These are phyloP conservation scores for Yamadazyma diospyri DNA, from an alignment of 1,139 yeast species.

Conservation along the genomic window DNA sequence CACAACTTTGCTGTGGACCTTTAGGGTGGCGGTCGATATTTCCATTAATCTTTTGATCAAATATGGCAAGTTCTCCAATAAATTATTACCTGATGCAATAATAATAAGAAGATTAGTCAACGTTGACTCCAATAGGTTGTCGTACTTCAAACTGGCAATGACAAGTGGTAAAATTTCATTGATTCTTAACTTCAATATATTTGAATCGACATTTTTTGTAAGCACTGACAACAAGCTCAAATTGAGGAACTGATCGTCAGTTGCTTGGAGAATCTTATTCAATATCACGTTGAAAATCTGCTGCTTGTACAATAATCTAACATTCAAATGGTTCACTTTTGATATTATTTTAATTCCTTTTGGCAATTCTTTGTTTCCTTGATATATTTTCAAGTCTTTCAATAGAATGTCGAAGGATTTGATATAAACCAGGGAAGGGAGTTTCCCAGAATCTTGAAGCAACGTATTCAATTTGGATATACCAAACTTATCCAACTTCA, in stretches of 20 bases:
- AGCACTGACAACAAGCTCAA: conserved; percentile 66
- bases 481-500: conserved; percentile 53
- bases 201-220: conserved; percentile 54
- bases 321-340: conserved; percentile 52
- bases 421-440: conserved; percentile 30
- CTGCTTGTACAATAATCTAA: conserved; percentile 73
- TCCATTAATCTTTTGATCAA: conserved; percentile 55
- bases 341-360: conserved; percentile 35
- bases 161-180: conserved; percentile 65
- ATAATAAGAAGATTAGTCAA: conserved; percentile 53
- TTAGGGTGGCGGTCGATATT: conserved; percentile 23
- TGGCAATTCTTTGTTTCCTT: conserved; percentile 35
- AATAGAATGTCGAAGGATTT: conserved; percentile 62
- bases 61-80: conserved; percentile 43
- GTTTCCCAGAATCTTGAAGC: conserved; percentile 35
- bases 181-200: conserved; percentile 61
- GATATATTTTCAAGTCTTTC: conserved; percentile 54
- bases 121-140: conserved; percentile 55
- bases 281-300: conserved; percentile 60
- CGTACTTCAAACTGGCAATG: conserved; percentile 56
- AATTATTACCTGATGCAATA: conserved; percentile 13
- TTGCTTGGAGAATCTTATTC: conserved; percentile 34
- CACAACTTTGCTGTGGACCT: conserved; percentile 19
- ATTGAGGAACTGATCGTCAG: conserved; percentile 20
- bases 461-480: conserved; percentile 35